Evolutionary conservation across 257 asterid genomes (phyloP).

Genomic region (Lantana camara): DNA sequence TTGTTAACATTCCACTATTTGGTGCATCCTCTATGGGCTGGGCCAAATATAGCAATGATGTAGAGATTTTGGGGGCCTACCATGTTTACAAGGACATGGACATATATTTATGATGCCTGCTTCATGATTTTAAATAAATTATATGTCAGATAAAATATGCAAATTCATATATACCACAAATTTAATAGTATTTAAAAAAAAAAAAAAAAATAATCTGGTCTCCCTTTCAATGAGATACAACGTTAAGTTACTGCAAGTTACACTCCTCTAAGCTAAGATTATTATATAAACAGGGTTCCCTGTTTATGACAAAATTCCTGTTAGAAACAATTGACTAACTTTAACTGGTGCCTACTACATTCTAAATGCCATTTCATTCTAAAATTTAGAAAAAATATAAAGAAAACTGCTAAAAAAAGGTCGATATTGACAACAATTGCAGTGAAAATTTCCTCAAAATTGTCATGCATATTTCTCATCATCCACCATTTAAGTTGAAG

Average conservation of each 20-base stretch:
- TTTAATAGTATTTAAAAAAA: too few relatives aligned
- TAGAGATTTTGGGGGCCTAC: too few relatives aligned
- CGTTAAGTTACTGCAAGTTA: slow-evolving; percentile 26
- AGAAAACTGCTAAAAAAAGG: slow-evolving; percentile 13
- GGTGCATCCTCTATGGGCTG: too few relatives aligned
- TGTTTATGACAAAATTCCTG: slow-evolving; percentile 21
- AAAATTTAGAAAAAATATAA: slow-evolving; percentile 16
- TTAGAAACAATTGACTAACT: slow-evolving; percentile 23
- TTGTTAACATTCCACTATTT: too few relatives aligned
- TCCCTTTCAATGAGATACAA: slow-evolving; percentile 15
- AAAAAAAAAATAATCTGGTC: background rate
- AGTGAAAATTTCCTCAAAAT: slow-evolving; percentile 33
- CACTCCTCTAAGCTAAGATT: slow-evolving; percentile 26
- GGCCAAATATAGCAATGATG: too few relatives aligned
- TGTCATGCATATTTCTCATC: slow-evolving; percentile 20
- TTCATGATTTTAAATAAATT: too few relatives aligned
- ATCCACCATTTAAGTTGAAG: slow-evolving; percentile 23
- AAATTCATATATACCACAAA: too few relatives aligned
- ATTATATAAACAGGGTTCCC: slow-evolving; percentile 31
- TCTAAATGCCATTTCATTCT: slow-evolving; percentile 30
- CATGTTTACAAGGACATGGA: too few relatives aligned
- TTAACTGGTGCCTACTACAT: slow-evolving; percentile 29
- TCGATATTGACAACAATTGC: slow-evolving; percentile 11
- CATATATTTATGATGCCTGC: too few relatives aligned
- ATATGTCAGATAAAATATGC: too few relatives aligned